Conservation (phyloP, 2,329 filamentous ascomycete genomes). For the Fusarium sp. region DNA sequence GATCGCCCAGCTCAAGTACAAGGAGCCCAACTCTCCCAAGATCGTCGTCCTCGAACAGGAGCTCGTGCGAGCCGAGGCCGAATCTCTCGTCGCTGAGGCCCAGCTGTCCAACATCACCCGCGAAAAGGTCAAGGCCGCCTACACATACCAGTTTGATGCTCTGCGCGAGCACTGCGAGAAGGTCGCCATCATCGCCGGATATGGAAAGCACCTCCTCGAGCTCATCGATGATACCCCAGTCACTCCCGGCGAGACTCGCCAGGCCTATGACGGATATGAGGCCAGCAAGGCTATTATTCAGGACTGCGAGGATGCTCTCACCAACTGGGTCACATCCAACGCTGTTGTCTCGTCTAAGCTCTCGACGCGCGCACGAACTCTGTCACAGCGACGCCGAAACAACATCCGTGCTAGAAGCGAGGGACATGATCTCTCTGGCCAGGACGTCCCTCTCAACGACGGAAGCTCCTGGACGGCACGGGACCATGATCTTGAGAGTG, state of each 20-base stretch:
- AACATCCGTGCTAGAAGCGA: constrained; percentile 77
- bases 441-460: constrained; percentile 83
- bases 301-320: constrained; percentile 96
- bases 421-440: constrained; percentile 83
- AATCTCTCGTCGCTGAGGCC: constrained; percentile 98
- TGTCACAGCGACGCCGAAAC: constrained; percentile 85
- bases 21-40: constrained; percentile 97
- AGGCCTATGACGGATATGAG: constrained; percentile 97
- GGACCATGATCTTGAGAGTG: constrained; percentile 71
- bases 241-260: constrained; percentile 94
- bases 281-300: constrained; percentile 99
- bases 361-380: constrained; percentile 85
- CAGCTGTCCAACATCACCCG: constrained; percentile 99
- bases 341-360: constrained; percentile 90
- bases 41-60: constrained; percentile 99
- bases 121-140: constrained; percentile 98
- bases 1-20: constrained; percentile 99
- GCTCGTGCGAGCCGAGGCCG: constrained; percentile 96
- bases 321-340: constrained; percentile 95
- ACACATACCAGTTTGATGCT: constrained; percentile 98
- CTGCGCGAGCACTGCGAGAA: constrained; percentile 98
- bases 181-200: constrained; percentile 96
- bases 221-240: constrained; percentile 97
- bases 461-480: constrained; percentile 88
- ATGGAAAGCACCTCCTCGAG: constrained; percentile 97